Base-by-base conservation (phyloP, 805 yeast species). In the Zygosaccharomyces pseudorouxii region DNA sequence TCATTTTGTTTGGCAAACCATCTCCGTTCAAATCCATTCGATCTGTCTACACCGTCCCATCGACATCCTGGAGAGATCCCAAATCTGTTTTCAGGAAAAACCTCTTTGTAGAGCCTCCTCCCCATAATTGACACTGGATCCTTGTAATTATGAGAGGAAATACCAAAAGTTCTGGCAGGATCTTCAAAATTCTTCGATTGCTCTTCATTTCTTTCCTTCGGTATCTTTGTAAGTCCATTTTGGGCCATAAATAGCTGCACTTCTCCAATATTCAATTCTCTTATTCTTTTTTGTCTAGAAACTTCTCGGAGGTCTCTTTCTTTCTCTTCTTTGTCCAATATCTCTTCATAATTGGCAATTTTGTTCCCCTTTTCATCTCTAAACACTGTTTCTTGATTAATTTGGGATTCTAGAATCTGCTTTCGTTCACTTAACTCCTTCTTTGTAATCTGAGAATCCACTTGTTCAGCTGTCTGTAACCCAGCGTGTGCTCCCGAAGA, bases 31-130 rank as follows among this genome's bases (percentile, higher is more conserved):
- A 86, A 90, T 3, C 96, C 97, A 61, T 84, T 90, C 0, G 95
- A 81, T 50, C 98, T 70, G 66, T 88, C 90, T 1, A 90, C 82
- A 0, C 97, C 97, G 65, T 87, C 96, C 98, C 98, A 90, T 49
- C 87, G 72, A 55, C 73, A 71, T 0, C 97, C 97, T 0, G 97
- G 95, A 4, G 70, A 67, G 11, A 90, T 81, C 2, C 76, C 76
- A 65, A 87, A 90, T 49, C 98, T 70, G 61, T 90, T 90, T 18
- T 78, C 78, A 0, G 87, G 80, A 47, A 67, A 78, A 7, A 52
- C 30, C 14, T 59, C 61, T 25, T 68, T 62, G 56, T 82, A 89
- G 1, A 77, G 63, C 39, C 77, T 80, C 38, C 86, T 63, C 0
- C 89, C 88, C 1, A 66, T 65, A 35, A 48, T 37, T 12, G 63